phyloP scores from a whole-genome alignment of 305 asterid species.

The Solanum aculeatissimum region DNA sequence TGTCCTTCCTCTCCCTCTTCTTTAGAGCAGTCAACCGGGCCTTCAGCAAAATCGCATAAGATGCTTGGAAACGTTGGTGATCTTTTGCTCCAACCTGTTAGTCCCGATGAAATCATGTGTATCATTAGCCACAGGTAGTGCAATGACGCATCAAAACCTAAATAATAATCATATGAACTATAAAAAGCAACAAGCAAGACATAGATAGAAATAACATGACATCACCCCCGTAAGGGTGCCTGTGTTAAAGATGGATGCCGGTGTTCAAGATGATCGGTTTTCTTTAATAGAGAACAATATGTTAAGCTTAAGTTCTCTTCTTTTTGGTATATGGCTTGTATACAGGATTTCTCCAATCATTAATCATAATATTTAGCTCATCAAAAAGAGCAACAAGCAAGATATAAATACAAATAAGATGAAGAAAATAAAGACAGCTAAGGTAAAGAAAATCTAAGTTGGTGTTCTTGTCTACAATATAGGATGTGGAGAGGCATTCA shows the following conservation, averaged over 20 bases:
- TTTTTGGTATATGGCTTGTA: not conserved
- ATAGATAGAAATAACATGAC: not conserved
- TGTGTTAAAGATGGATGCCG: not conserved
- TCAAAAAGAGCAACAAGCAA: not conserved
- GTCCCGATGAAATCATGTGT: constrained; percentile 6
- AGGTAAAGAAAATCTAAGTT: not conserved
- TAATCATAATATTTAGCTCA: not conserved
- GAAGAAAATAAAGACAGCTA: not conserved
- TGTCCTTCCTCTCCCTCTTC: constrained; percentile 94
- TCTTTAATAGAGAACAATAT: not conserved
- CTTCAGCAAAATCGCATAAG: constrained; percentile 84
- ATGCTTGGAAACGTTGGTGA: constrained; percentile 87
- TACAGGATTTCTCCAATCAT: not conserved
- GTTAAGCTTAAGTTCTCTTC: not conserved
- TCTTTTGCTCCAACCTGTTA: constrained; percentile 77
- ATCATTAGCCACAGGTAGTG: not conserved
- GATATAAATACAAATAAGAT: not conserved
- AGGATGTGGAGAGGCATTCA: not conserved
- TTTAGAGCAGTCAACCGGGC: constrained; percentile 84
- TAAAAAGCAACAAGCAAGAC: not conserved
- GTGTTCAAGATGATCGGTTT: not conserved
- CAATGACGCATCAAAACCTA: not conserved
- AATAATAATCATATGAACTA: not conserved
- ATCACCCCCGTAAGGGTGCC: not conserved
- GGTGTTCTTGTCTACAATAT: not conserved